Evolutionary conservation across 2,329 filamentous ascomycete species (phyloP), one percentile per base, ranked within the genome.

Genomic region (Sordariomycetes sp.): DNA sequence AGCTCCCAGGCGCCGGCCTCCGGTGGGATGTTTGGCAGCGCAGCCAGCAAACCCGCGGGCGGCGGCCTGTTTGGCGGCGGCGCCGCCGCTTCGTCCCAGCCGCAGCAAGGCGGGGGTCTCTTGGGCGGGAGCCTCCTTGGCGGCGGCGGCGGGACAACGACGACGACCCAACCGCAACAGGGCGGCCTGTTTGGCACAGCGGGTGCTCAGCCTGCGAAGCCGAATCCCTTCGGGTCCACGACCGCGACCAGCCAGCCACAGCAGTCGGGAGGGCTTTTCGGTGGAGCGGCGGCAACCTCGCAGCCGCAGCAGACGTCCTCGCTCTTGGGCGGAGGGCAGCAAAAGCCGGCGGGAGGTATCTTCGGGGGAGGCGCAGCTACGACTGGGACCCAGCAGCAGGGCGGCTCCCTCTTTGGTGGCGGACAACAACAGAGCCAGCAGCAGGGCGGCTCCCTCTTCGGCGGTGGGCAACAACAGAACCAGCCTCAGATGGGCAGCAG

Each of bases 1-100:
- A 46, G 67, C 46, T 62, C 67, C 18, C 67, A 72, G 59, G 67
- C 71, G 54, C 63, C 71, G 35, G 67, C 70, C 46, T 60, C 71
- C 22, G 67, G 68, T 16, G 68, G 69, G 54, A 67, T 76, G 18
- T 74, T 75, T 60, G 72, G 72, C 40, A 62, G 65, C 55, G 61
- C 67, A 60, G 68, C 64, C 22, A 62, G 68, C 61, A 65, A 59
- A 61, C 65, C 60, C 62, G 63, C 66, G 65, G 51, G 55, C 32
- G 20, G 24, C 16, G 67, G 69, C 34, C 64, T 72, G 12, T 72
- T 73, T 62, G 72, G 71, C 24, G 60, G 61, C 54, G 51, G 62
- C 10, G 59, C 61, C 11, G 53, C 65, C 22, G 62, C 63, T 46
- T 66, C 64, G 48, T 64, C 66, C 3, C 68, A 69, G 40, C 62